Base-by-base conservation (phyloP, 2,329 filamentous ascomycete genomes). In the Lachnellula willkommii region DNA sequence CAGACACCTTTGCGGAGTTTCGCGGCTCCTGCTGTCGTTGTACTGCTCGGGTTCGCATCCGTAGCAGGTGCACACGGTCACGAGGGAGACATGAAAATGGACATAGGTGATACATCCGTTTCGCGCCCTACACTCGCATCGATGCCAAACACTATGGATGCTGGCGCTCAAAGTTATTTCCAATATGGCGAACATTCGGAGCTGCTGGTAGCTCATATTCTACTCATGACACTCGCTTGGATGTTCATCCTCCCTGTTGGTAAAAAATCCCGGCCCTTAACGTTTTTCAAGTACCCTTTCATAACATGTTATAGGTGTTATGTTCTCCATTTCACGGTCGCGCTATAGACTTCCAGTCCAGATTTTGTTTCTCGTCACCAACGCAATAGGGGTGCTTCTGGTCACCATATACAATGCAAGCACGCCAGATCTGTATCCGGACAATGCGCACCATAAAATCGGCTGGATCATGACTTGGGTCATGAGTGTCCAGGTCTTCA, bases 381-480 rank as follows among this genome's bases (percentile, higher is more conserved):
- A 91, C 68, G 78, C 76, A 3, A 63, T 86, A 1, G 89, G 86
- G 17, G 63, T 92, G 24, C 66, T 89, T 14, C 69, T 88, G 26
- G 84, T 82, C 7, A 79, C 82, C 50, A 74, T 90, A 36, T 96
- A 96, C 76, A 90, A 94, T 69, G 78, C 81, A 56, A 84, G 81
- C 60, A 95, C 90, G 0, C 90, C 91, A 1, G 89, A 96, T 68
- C 75, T 96, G 45, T 96, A 96, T 69, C 84, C 85, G 35, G 86
- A 88, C 68, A 95, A 95, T 68, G 82, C 87, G n/a, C 92, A 96
- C 71, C 85, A 91, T 74, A 91, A 89, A 70, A 79, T 93, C 47
- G 91, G 91, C 53, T 97, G 93, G 93, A 77, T 89, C 43, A 79
- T 87, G 32, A 93, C 88, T 3, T 88, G 83, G 77, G 76, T 92